These are phyloP conservation scores for Clitopilus hobsonii DNA, from an alignment of 768 basidiomycete genomes.

Conservation along the genomic window DNA sequence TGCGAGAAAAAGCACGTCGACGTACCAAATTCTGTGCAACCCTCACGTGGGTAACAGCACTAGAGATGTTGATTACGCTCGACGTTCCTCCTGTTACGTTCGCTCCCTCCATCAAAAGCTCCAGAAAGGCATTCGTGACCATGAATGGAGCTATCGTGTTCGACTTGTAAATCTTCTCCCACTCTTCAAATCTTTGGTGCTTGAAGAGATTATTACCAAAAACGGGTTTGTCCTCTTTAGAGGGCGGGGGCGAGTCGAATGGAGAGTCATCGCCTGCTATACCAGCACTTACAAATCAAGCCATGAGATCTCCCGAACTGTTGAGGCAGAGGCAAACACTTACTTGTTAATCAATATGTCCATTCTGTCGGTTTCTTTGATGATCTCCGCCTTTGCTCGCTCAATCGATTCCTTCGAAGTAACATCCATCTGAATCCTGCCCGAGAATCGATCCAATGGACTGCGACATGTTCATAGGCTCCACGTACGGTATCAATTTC, in stretches of 20 bases:
- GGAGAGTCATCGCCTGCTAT: not conserved
- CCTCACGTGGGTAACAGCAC: slow-evolving; percentile 63
- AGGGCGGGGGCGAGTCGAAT: too few species aligned
- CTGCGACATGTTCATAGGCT: too few species aligned
- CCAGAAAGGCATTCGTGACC: slow-evolving; percentile 67
- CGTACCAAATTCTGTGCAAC: slow-evolving; percentile 69
- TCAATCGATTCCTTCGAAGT: not conserved
- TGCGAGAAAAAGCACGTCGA: not conserved
- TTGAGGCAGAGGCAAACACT: not conserved
- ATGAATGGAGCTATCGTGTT: slow-evolving; percentile 74
- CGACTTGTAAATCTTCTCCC: slow-evolving; percentile 20
- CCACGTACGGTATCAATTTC: not conserved
- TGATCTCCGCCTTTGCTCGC: not conserved
- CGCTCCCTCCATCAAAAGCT: slow-evolving; percentile 63
- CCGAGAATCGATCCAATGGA: too few species aligned
- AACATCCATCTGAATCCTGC: not conserved
- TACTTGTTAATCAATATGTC: not conserved
- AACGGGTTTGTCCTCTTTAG: not conserved
- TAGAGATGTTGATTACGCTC: slow-evolving; percentile 68
- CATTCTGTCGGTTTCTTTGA: not conserved
- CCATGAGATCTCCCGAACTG: not conserved
- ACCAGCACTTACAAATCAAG: not conserved
- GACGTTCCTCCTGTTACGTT: slow-evolving; percentile 51
- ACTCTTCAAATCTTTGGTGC: not conserved
- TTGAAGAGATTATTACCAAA: not conserved